Evolutionary conservation across 208 protist genomes (phyloP).

Genomic region (Trypanosoma scelopori): DNA sequence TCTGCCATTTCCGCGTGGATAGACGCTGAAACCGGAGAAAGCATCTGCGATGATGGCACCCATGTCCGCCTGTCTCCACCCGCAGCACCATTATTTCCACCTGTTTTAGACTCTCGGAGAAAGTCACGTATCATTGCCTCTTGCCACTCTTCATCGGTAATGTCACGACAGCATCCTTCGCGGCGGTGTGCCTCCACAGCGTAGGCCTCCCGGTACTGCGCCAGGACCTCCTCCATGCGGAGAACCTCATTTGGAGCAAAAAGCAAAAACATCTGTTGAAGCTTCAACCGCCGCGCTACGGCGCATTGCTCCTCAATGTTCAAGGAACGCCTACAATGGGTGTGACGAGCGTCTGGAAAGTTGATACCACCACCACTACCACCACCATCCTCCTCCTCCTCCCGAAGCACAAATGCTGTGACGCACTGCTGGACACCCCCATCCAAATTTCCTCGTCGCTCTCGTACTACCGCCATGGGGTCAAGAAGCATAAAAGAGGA

Average conservation of each 20-base stretch:
- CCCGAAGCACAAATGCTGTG: not conserved
- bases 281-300: not conserved
- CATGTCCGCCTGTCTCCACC: no score
- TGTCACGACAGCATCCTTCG: not conserved
- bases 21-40: slow-evolving; percentile 1
- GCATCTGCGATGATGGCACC: not conserved
- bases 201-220: slow-evolving; percentile 13
- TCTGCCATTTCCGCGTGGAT: slow-evolving; percentile 2
- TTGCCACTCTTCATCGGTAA: slow-evolving; percentile 14
- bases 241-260: slow-evolving; percentile 4
- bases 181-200: not conserved
- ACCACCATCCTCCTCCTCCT: no score
- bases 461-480: slow-evolving; percentile 3
- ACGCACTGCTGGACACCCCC: no score
- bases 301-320: not conserved
- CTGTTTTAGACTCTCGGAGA: slow-evolving; percentile 2
- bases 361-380: not conserved
- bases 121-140: slow-evolving; percentile 14
- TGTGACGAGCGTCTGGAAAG: not conserved
- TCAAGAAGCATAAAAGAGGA: slow-evolving; percentile 9
- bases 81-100: not conserved
- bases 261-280: slow-evolving; percentile 16
- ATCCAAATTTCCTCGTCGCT: not conserved
- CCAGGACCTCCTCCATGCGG: slow-evolving; percentile 16
- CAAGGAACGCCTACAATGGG: not conserved